Base-by-base conservation (phyloP, 2,329 filamentous ascomycete genomes). In the Clarireedia homoeocarpa region DNA sequence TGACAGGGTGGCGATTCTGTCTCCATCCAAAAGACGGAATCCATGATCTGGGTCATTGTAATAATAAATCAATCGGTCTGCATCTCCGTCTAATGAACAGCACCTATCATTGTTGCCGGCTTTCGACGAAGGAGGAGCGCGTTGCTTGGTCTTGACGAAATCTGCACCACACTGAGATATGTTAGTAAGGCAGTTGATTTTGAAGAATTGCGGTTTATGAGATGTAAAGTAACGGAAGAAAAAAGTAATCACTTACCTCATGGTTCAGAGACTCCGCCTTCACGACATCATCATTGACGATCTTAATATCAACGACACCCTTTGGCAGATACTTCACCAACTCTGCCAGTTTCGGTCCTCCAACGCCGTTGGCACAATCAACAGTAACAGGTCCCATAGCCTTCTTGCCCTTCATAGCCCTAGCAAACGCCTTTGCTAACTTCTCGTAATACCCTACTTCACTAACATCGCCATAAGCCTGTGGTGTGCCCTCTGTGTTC, bases 381-480 rank as follows among this genome's bases (percentile, higher is more conserved):
- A 99, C 90, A 6, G 84, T 89, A 61, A 99, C 76, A 56, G 80
- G 73, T 5, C 91, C 91, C 51, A 81, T 76, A 44, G 90, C 77
- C 71, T 86, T 91, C 65, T 84, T 84, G 61, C 87, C 84, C 63
- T 84, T 83, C 73, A 96, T 86, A 55, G 92, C 88, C 60, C 83
- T 84, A 70, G 87, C 86, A 74, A 96, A 96, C 23, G 94, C 91
- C 58, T 83, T 79, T 42, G 83, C 81, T 53, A 96, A 81, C 77
- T 99, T 99, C 74, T 94, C 82, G 72, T 97, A 97, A 75, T 99
- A 99, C 38, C 94, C 94, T 57, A 83, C 78, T 75, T 97, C 92
- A 60, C 88, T 95, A 53, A 90, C 82, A 69, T 90, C 84, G 56
- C 94, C 94, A 69, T 97, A 99, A 17, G 90, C 82, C 64, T 91